phyloP scores from a whole-genome alignment of 768 basidiomycete species.

The Mycena capillaripes region DNA sequence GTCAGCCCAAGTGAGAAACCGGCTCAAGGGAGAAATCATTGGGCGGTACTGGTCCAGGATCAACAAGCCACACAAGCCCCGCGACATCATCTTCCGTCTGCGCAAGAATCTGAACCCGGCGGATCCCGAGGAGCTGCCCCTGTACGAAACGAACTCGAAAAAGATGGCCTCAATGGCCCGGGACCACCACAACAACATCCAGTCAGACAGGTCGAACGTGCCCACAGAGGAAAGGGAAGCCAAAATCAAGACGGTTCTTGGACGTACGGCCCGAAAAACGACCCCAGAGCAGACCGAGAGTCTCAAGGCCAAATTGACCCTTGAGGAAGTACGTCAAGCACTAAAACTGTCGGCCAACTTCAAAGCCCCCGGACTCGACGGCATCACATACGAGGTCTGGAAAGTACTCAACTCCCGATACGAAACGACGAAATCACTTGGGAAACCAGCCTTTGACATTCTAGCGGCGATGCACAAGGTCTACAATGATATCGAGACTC shows the following conservation, averaged over 20 bases:
- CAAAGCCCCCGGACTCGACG: too few species aligned
- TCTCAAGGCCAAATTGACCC: neutral
- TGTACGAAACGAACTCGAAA: neutral
- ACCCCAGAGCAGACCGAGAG: neutral
- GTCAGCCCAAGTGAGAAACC: neutral
- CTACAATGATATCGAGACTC: too few species aligned
- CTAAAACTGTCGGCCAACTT: too few species aligned
- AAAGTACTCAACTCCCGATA: too few species aligned
- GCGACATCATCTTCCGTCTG: too few species aligned
- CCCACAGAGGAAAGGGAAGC: neutral
- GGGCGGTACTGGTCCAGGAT: neutral
- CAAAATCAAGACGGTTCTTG: neutral
- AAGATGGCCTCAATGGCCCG: conserved; percentile 2
- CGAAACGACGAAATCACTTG: neutral
- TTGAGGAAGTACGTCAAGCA: neutral
- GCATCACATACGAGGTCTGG: too few species aligned
- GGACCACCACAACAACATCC: neutral
- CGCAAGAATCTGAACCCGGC: too few species aligned
- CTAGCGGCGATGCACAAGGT: neutral
- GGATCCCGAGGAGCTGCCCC: neutral
- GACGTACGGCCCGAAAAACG: neutral
- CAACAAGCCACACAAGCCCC: too few species aligned
- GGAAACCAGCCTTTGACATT: neutral
- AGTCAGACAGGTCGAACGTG: neutral
- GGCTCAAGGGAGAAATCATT: conserved; percentile 12